phyloP scores from a whole-genome alignment of 2,329 filamentous ascomycete genomes.

The Helicocarpus griseus region DNA sequence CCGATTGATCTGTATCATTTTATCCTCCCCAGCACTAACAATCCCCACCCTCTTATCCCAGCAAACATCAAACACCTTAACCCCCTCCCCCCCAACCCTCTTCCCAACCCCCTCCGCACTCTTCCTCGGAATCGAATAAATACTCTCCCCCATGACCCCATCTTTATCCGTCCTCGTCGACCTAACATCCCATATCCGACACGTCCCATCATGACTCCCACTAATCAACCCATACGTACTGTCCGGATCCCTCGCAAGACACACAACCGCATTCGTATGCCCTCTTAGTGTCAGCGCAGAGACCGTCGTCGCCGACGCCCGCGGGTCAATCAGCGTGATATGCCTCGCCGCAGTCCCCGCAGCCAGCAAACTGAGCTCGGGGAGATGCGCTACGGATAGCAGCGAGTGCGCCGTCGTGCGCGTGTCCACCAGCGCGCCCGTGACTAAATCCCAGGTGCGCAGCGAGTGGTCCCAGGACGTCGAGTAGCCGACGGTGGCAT shows the following conservation, averaged over 20 bases:
- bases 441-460: conserved; percentile 83
- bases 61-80: conserved; percentile 78
- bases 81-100: conserved; percentile 64
- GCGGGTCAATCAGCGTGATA: conserved; percentile 87
- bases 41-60: conserved; percentile 86
- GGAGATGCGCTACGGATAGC: conserved; percentile 66
- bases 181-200: conserved; percentile 86
- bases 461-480: conserved; percentile 85
- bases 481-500: conserved; percentile 83
- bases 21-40: conserved; percentile 86
- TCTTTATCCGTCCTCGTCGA: conserved; percentile 50
- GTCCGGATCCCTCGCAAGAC: conserved; percentile 50
- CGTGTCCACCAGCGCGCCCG: conserved; percentile 66
- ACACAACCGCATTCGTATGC: conserved; percentile 64
- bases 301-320: conserved; percentile 64
- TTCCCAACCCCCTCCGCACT: conserved; percentile 55
- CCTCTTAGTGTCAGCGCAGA: conserved; percentile 85
- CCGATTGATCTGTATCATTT: conserved; percentile 83
- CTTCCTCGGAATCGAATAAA: conserved; percentile 68
- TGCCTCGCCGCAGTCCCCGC: conserved; percentile 78
- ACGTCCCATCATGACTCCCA: conserved; percentile 85
- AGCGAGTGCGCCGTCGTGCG: conserved; percentile 76
- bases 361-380: conserved; percentile 52
- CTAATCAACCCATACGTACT: conserved; percentile 78
- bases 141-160: conserved; percentile 58